A percentile compares a stretch with the other conserved stretches of the same genome.
Evolutionary conservation across 305 asterid genomes (phyloP).

Genomic region (Plantago lanceolata): DNA sequence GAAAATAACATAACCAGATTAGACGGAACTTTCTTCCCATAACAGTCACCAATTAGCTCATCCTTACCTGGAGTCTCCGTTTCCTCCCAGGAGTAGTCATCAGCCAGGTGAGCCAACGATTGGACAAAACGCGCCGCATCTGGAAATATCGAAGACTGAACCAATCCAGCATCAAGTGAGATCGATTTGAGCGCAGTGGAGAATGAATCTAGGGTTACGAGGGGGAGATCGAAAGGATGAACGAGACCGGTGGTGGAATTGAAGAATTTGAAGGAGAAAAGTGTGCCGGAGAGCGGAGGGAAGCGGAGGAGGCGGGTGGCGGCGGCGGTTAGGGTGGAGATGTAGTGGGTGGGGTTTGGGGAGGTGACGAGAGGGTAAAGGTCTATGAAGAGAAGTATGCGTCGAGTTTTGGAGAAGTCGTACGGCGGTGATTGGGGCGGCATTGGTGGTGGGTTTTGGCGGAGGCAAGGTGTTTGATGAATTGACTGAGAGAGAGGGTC

Average conservation of each 20-base stretch:
- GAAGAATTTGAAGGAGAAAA: constrained; percentile 69
- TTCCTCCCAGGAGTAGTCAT: constrained; percentile 68
- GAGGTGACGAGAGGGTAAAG: constrained; percentile 62
- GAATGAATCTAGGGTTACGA: constrained; percentile 40
- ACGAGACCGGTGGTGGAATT: constrained; percentile 46
- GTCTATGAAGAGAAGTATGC: constrained; percentile 73
- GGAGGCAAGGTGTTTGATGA: constrained; percentile 6
- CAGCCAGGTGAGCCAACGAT: constrained; percentile 57
- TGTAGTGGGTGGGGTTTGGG: constrained; percentile 48
- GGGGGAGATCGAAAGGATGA: constrained; percentile 31
- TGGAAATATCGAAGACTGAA: constrained; percentile 24
- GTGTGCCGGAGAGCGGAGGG: constrained; percentile 53
- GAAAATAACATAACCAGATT: constrained; percentile 77
- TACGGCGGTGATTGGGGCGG: constrained; percentile 36
- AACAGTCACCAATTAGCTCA: constrained; percentile 18
- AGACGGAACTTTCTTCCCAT: constrained; percentile 33
- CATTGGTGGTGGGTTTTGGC: constrained; percentile 24
- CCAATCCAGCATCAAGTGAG: constrained; percentile 24
- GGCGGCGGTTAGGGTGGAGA: constrained; percentile 46
- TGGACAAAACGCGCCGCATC: constrained; percentile 40
- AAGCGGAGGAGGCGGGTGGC: constrained; percentile 59
- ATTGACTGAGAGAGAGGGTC: constrained; percentile 17
- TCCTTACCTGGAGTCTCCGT: constrained; percentile 36
- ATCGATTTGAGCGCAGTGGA: constrained; percentile 40
- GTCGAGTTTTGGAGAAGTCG: constrained; percentile 58